These are phyloP conservation scores for Protomyces arabidopsidicola DNA, from an alignment of 1,139 yeast species.

Conservation along the genomic window DNA sequence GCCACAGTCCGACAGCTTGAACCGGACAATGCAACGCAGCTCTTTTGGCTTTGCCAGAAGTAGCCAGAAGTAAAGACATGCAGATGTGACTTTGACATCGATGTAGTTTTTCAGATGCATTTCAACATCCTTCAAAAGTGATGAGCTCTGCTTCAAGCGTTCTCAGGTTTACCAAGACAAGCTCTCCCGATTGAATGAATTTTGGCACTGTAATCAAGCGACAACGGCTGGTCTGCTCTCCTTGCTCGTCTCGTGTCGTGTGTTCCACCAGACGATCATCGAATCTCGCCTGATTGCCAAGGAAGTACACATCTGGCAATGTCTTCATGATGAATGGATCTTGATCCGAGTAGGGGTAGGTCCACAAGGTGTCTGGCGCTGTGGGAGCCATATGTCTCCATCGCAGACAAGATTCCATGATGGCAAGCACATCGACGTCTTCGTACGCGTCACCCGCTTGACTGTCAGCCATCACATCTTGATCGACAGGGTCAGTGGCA, in stretches of 20 bases:
- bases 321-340: conserved; percentile 80
- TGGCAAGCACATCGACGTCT: conserved; percentile 43
- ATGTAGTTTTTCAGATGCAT: neutral
- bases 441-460: neutral
- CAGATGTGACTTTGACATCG: neutral
- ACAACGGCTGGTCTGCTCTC: conserved; percentile 37
- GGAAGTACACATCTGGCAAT: conserved; percentile 80
- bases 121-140: neutral
- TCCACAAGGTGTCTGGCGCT: conserved; percentile 88
- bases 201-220: conserved; percentile 65
- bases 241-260: conserved; percentile 34
- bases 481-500: conserved; percentile 44
- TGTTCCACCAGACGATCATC: conserved; percentile 42
- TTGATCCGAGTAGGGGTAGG: conserved; percentile 71
- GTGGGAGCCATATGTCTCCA: conserved; percentile 94
- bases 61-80: neutral
- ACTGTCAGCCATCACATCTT: neutral
- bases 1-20: neutral
- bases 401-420: conserved; percentile 62
- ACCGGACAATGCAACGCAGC: neutral
- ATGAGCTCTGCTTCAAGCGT: conserved; percentile 50
- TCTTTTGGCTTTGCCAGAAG: neutral
- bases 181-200: conserved; percentile 60
- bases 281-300: conserved; percentile 72
- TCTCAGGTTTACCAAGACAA: conserved; percentile 61